Base-by-base conservation (phyloP, 805 yeast species). In the Kuraishia cidri region DNA sequence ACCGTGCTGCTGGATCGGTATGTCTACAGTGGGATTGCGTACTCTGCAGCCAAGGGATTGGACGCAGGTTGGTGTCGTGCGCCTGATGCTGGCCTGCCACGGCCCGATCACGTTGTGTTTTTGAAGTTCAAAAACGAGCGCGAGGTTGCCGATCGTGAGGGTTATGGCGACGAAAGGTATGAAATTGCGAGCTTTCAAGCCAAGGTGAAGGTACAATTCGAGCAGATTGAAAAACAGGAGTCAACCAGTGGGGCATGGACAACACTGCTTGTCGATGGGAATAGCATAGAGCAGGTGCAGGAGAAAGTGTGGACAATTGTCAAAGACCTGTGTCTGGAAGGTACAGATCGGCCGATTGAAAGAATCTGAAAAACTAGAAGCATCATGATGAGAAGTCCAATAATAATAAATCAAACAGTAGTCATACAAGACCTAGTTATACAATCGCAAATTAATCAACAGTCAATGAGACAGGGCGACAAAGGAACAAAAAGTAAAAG, bases 161-260 rank as follows among this genome's bases (percentile, higher is more conserved):
- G 94, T 1, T 92, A 82, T 63, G 99, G 99, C 10, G 81, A 77
- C n/a, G 99, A 92, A 54, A 62, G 96, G 34, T 92, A 92, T 56
- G 99, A 92, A 52, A 69, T 67, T 18, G 52, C 55, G 4, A 75
- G 69, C 31, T 82, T 92, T 48, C 99, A 92, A 50, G 53, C 58
- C n/a, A 62, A 60, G 24, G 99, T 92, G 3, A 72, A 75, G 37
- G 27, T 46, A 7, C 62, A 75, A 39, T 92, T 88, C 48, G 58
- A 65, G 34, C 40, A 51, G 14, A 60, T 79, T 26, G 39, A 33
- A 12, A 11, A 21, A 4, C 22, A 24, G 17, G 29, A 33, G 24
- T 12, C 16, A 15, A 19, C 11, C n/a, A 15, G 22, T 7, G 28
- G 36, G 5, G 43, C 52, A 2, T 67, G 80, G 64, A 47, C 49